phyloP scores from a whole-genome alignment of 371 early-diverging fungal genomes.

The Enterospora canceri region DNA sequence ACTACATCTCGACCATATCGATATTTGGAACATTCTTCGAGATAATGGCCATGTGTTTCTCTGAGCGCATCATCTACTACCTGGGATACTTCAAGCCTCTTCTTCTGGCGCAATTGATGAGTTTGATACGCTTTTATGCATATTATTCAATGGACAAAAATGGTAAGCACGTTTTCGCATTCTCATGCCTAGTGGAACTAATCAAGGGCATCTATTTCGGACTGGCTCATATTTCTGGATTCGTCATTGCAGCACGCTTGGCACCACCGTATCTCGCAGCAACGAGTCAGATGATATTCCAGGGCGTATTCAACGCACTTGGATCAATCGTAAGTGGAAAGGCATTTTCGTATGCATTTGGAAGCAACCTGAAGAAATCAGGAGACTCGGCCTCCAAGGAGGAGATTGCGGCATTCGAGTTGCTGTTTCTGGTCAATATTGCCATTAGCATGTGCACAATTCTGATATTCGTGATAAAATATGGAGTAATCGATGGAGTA shows the following conservation, averaged over 20 bases:
- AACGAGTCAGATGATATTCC: conserved; percentile 56
- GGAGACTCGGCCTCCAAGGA: neutral
- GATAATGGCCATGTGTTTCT: conserved; percentile 49
- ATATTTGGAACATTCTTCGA: conserved; percentile 55
- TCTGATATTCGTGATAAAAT: conserved; percentile 33
- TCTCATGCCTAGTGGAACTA: conserved; percentile 51
- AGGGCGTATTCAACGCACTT: conserved; percentile 55
- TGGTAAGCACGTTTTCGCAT: conserved; percentile 34
- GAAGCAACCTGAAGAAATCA: conserved; percentile 12
- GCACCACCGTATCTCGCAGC: conserved; percentile 54
- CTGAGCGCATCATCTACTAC: conserved; percentile 24
- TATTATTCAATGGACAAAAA: conserved; percentile 38
- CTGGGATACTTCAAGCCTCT: conserved; percentile 57
- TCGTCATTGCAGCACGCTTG: conserved; percentile 51
- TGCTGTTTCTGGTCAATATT: conserved; percentile 21
- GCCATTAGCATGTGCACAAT: conserved; percentile 22
- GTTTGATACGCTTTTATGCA: conserved; percentile 44
- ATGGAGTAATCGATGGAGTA: conserved; percentile 44
- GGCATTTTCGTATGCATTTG: conserved; percentile 29
- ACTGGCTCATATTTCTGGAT: conserved; percentile 53
- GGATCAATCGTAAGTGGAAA: conserved; percentile 49
- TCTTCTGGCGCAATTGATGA: conserved; percentile 53
- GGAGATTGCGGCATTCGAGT: conserved; percentile 1
- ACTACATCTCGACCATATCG: conserved; percentile 49
- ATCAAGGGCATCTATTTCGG: conserved; percentile 58